Evolutionary conservation across 2,329 filamentous ascomycete species (phyloP).

Genomic region (Cercospora janseana): DNA sequence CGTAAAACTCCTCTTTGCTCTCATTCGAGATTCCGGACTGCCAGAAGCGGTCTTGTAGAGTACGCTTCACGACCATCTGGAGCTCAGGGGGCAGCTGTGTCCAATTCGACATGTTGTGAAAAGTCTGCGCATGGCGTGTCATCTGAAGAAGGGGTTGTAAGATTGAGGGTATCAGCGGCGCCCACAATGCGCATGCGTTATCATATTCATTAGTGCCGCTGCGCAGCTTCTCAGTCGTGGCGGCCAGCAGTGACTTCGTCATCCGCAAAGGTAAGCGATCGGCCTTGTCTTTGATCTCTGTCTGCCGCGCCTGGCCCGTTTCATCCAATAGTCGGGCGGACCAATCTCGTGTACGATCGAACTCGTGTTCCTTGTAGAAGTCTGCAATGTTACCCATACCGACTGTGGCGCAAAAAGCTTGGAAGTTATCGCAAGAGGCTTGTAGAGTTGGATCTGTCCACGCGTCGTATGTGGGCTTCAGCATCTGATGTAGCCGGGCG

Average conservation of each 20-base stretch:
- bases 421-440: slow-evolving; percentile 68
- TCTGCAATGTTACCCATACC: slow-evolving; percentile 76
- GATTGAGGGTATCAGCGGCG: slow-evolving; percentile 74
- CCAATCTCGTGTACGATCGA: slow-evolving; percentile 80
- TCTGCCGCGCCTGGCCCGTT: slow-evolving; percentile 76
- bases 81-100: slow-evolving; percentile 70
- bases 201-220: slow-evolving; percentile 70
- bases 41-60: slow-evolving; percentile 95
- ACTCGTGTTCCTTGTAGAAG: slow-evolving; percentile 71
- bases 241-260: slow-evolving; percentile 88
- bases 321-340: slow-evolving; percentile 70
- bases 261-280: slow-evolving; percentile 74
- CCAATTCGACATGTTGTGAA: slow-evolving; percentile 87
- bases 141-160: slow-evolving; percentile 84
- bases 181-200: slow-evolving; percentile 79
- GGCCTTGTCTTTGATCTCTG: slow-evolving; percentile 71
- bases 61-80: slow-evolving; percentile 71
- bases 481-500: slow-evolving; percentile 69
- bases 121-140: slow-evolving; percentile 83
- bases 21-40: slow-evolving; percentile 95
- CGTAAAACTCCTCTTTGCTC: slow-evolving; percentile 95
- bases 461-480: slow-evolving; percentile 74
- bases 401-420: slow-evolving; percentile 74
- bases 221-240: slow-evolving; percentile 85
- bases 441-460: slow-evolving; percentile 75